Base-by-base conservation (phyloP, 1,139 yeast species). In the Pichia terricola region DNA sequence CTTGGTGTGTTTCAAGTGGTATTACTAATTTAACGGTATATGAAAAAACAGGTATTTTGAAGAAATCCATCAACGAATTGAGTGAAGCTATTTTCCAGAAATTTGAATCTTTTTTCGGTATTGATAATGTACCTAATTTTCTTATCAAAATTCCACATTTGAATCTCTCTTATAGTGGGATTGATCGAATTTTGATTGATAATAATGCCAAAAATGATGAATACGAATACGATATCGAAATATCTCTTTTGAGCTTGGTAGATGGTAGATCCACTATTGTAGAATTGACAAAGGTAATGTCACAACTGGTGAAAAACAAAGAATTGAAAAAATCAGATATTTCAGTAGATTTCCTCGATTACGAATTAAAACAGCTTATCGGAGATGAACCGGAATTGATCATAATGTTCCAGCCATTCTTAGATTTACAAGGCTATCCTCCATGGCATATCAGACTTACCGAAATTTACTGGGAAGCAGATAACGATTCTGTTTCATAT, bases 371-470 rank as follows among this genome's bases (percentile, higher is more conserved):
- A 34, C 86, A 79, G 53, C 68, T 87, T 45, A 94, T 88, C 28
- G 91, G 96, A 3, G 74, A 72, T 10, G 98, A 94, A 61, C 98
- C 98, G 0, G 98, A 94, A 60, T 69, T 91, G 51, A 69, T 91
- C 43, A 70, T 94, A 37, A 67, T 85, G 45, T 91, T 91, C 63
- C 87, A 88, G n/a, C 95, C 96, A 8, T 69, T 70, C 22, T 69
- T 91, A 51, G 94, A 88, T 60, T 72, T 94, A 43, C 95, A 88
- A 62, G 96, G 95, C 32, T 94, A 81, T 62, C 97, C 98, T 25
- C 99, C 99, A 28, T 91, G 98, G 98, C 97, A 91, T 59, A 77
- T 88, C 37, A 73, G 98, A 50, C 73, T 94, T 46, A 75, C 89
- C 8, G 99, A 91, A 59, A 78, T 91, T 55, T 89, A 82, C 65